Conservation (phyloP, 352 stramenopile species). For the Saprolegnia diclina region DNA sequence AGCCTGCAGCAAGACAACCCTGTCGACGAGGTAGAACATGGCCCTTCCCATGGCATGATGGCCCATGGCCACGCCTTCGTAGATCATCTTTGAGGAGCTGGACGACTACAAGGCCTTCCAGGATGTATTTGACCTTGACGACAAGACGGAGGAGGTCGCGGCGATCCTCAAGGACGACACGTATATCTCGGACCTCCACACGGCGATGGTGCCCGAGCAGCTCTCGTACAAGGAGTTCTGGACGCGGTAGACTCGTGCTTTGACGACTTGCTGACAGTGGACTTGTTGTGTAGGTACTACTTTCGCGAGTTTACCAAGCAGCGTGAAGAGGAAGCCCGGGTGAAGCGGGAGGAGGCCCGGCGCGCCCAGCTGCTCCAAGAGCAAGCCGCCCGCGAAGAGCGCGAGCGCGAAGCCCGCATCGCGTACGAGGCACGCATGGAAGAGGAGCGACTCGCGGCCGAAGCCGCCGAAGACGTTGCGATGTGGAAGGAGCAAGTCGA, state of each 20-base stretch:
- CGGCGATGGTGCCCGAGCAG: constrained; percentile 64
- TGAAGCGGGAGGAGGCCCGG: constrained; percentile 34
- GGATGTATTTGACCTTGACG: constrained; percentile 52
- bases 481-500: constrained; percentile 70
- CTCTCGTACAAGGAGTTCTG: constrained; percentile 82
- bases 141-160: constrained; percentile 68
- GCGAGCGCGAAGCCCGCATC: constrained; percentile 29
- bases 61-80: neutral
- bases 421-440: constrained; percentile 40
- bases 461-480: constrained; percentile 39
- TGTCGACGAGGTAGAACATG: constrained; percentile 55
- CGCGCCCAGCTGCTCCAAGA: constrained; percentile 29
- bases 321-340: constrained; percentile 30
- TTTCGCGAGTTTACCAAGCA: constrained; percentile 53
- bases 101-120: constrained; percentile 63
- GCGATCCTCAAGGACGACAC: constrained; percentile 47
- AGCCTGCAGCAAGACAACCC: constrained; percentile 47
- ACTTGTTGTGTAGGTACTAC: constrained; percentile 41
- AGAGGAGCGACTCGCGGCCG: constrained; percentile 34
- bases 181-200: constrained; percentile 51
- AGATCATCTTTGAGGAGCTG: constrained; percentile 76
- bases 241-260: constrained; percentile 45
- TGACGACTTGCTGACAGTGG: neutral
- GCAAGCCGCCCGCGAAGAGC: constrained; percentile 27
- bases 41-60: no score